Evolutionary conservation across 345 rosid genomes (phyloP).

Genomic region (Cardiospermum halicacabum): DNA sequence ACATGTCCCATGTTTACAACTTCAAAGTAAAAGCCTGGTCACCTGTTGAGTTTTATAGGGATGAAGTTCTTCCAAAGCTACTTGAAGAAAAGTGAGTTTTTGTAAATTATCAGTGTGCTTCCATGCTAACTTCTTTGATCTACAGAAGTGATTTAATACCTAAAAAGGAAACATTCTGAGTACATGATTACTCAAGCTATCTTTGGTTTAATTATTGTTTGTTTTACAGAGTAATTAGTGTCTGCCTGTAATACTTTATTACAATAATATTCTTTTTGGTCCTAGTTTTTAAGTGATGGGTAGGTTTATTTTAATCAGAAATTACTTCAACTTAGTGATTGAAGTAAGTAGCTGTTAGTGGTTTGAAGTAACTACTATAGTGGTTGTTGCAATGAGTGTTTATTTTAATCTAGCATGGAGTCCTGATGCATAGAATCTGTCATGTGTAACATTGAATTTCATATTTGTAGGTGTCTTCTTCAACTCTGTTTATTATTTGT

Average conservation of each 20-base stretch:
- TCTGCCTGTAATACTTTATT: not conserved
- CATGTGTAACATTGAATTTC: not conserved
- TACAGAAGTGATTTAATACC: not conserved
- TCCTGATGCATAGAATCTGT: not conserved
- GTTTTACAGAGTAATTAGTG: not conserved
- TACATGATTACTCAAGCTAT: not conserved
- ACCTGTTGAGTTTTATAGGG: constrained; percentile 73
- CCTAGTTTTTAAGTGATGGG: not conserved
- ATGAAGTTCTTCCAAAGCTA: constrained; percentile 80
- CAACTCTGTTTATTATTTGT: not conserved
- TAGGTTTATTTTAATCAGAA: not conserved
- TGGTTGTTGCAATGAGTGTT: too few relatives aligned
- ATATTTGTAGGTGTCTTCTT: not conserved
- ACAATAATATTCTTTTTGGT: not conserved
- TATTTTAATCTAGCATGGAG: not conserved
- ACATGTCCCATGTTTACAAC: constrained; percentile 89
- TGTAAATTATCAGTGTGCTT: constrained; percentile 8
- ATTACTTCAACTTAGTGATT: not conserved
- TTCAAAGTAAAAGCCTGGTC: constrained; percentile 99
- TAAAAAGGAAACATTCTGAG: not conserved
- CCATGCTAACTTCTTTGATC: not conserved
- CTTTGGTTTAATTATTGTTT: not conserved
- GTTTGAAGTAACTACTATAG: too few relatives aligned
- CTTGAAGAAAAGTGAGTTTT: constrained; percentile 90
- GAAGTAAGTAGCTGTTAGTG: too few relatives aligned